Evolutionary conservation across 805 yeast species (phyloP), one percentile per base, ranked within the genome.

Genomic region (baker's yeast (Saccharomyces cerevisiae)): DNA sequence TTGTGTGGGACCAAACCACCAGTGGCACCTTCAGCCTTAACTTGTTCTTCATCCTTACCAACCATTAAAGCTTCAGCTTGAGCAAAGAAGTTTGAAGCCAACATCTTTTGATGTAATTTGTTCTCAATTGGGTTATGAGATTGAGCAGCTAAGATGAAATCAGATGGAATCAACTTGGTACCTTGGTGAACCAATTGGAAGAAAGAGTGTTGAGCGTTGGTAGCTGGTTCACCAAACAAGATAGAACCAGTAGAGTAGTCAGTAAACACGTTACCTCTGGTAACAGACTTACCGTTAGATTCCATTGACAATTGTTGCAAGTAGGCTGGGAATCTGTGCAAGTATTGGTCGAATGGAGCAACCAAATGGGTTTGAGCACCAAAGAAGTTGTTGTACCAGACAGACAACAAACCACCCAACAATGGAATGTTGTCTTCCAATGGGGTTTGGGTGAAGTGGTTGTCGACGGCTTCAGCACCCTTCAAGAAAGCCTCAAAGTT

Each of bases 171-270:
- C 71, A 91, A 79, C 78, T 94, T 94, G 61, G 98, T 90, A 72
- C 99, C 99, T 79, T 94, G 99, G 78, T 94, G 99, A 56, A 94
- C 96, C 75, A 94, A 83, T 78, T 94, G 99, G 92, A 94, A 94
- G 87, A 94, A 94, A 32, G 97, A 91, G 77, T 94, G 99, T 79
- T 94, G 99, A 53, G 99, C 95, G 73, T 94, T 94, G 57, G 99
- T 94, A 59, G 96, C 94, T 70, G 99, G 98, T 79, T 94, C 99
- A 70, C 99, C 99, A 68, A 94, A 94, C 67, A 94, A 78, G 59
- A 94, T 89, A 57, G 96, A 80, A 65, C 99, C 99, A 50, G 98
- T 92, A 68, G 94, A 90, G 81, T 94, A 94, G 78, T 84, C 82
- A 70, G 96, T 89, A 78, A 85, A 90, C 61, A 82, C 84, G 70